phyloP scores from a whole-genome alignment of 176 grass and related monocot genomes.

The Musa acuminata region DNA sequence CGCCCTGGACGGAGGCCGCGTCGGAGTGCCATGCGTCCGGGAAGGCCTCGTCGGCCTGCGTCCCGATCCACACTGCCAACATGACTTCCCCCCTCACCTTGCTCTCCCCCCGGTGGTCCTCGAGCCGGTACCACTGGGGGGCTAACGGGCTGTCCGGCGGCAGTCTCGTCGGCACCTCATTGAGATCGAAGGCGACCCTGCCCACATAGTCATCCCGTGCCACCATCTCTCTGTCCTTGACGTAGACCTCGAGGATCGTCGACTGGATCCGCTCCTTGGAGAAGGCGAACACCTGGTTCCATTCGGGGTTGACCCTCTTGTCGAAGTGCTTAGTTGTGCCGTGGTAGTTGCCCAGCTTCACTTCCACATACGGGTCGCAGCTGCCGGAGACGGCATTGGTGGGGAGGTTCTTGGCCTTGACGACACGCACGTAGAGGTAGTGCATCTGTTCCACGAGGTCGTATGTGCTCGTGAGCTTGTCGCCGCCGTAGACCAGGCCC shows the following conservation, averaged over 20 bases:
- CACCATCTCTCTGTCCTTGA: conserved; percentile 17
- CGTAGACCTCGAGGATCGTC: conserved; percentile 7
- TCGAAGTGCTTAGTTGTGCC: conserved; percentile 20
- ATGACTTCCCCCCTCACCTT: conserved; percentile 20
- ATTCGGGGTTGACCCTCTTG: conserved; percentile 14
- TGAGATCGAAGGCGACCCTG: conserved; percentile 11
- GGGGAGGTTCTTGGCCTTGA: conserved; percentile 20
- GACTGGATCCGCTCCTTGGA: conserved; percentile 17
- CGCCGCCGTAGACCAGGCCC: not conserved
- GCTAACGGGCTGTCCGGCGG: conserved; percentile 17
- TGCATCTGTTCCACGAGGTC: conserved; percentile 26
- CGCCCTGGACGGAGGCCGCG: conserved; percentile 5
- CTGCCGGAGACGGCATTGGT: conserved; percentile 8
- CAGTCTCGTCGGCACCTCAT: conserved; percentile 20
- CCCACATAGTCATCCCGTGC: conserved; percentile 14
- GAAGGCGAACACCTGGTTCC: conserved; percentile 21
- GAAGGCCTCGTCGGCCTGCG: conserved; percentile 23
- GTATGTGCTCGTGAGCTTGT: conserved; percentile 22
- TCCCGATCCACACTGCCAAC: conserved; percentile 18
- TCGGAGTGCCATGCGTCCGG: conserved; percentile 22
- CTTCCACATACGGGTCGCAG: conserved; percentile 16
- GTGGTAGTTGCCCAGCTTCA: conserved; percentile 20
- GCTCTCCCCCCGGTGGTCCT: conserved; percentile 10
- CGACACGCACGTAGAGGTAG: conserved; percentile 18
- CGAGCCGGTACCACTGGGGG: conserved; percentile 20